phyloP scores from a whole-genome alignment of 805 yeast genomes.

The Candida xyloterini region DNA sequence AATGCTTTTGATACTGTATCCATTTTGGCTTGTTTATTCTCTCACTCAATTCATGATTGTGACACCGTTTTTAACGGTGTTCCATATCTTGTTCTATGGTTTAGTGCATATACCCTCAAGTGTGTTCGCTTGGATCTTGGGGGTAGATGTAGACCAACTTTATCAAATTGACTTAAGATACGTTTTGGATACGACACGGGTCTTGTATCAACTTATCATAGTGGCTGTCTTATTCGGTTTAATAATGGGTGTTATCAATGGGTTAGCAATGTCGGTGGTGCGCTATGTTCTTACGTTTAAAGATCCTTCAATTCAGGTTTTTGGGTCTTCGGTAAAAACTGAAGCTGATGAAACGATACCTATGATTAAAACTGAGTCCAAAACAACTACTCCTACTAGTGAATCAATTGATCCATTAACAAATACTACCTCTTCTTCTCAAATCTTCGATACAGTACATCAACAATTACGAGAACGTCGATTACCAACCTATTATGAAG shows the following conservation, averaged over 20 bases:
- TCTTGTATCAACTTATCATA: constrained; percentile 24
- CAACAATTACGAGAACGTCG: constrained; percentile 14
- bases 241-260: constrained; percentile 21
- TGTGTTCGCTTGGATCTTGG: constrained; percentile 8
- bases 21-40: constrained; percentile 1
- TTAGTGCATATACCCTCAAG: constrained; percentile 3
- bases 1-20: constrained; percentile 5
- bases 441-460: constrained; percentile 4
- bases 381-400: background rate
- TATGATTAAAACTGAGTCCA: constrained; percentile 1
- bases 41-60: constrained; percentile 2
- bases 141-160: constrained; percentile 11
- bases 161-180: background rate
- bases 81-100: constrained; percentile 4
- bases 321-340: background rate
- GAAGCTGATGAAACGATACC: background rate
- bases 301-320: constrained; percentile 1
- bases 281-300: constrained; percentile 14
- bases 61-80: constrained; percentile 1
- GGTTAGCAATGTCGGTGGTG: constrained; percentile 15
- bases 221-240: constrained; percentile 25
- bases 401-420: constrained; percentile 1
- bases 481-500: constrained; percentile 19
- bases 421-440: constrained; percentile 5
- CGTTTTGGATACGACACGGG: constrained; percentile 16